Evolutionary conservation across 148 eudicot genomes (phyloP).

Genomic region (Chenopodium suecicum): DNA sequence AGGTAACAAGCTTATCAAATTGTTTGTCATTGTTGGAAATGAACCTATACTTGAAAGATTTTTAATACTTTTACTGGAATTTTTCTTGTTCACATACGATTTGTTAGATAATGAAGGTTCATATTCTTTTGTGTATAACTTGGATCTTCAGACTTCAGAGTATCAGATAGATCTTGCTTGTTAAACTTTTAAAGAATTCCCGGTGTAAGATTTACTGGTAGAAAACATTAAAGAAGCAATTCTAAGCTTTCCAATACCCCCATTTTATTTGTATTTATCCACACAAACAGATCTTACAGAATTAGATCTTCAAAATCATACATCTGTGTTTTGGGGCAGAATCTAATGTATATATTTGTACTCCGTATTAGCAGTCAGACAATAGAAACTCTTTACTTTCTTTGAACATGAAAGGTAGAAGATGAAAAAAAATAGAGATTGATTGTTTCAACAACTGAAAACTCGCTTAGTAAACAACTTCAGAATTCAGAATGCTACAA

Average conservation of each 20-base stretch:
- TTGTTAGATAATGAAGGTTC: neutral
- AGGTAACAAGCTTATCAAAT: slow-evolving; percentile 11
- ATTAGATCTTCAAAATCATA: neutral
- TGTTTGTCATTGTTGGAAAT: neutral
- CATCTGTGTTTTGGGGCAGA: neutral
- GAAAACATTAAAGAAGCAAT: neutral
- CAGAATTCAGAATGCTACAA: neutral
- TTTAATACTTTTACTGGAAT: neutral
- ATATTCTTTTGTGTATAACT: slow-evolving; percentile 25
- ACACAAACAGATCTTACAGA: neutral
- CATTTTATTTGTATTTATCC: neutral
- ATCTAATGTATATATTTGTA: neutral
- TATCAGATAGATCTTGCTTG: neutral
- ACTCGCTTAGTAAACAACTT: neutral
- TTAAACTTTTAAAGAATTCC: neutral
- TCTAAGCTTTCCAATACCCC: neutral
- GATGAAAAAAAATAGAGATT: neutral
- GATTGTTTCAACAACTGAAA: neutral
- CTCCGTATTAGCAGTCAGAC: neutral
- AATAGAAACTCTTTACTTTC: neutral
- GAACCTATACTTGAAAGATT: neutral
- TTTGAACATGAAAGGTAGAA: neutral
- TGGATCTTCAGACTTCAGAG: neutral
- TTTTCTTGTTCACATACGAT: slow-evolving; percentile 17
- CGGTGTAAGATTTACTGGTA: neutral